Evolutionary conservation across 129 eudicot species (phyloP), one percentile per base, ranked within the genome.

Genomic region (Lactuca saligna): DNA sequence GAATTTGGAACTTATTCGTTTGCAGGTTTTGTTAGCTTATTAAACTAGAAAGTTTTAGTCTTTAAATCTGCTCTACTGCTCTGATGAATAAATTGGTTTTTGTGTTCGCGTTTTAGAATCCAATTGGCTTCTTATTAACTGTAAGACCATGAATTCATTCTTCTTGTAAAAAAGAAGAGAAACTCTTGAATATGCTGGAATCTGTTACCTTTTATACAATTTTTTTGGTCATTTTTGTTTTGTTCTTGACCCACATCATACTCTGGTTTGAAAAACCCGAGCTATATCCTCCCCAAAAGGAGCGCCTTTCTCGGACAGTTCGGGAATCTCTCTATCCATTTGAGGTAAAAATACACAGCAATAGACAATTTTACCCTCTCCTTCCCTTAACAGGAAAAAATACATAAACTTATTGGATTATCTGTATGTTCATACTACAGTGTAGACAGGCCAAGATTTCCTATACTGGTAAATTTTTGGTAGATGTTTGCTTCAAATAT

Each of bases 361-460:
- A 1, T 53, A 29, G 35, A 11, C 12, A 42, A 3, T 57, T 66
- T 65, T 13, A n/a, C 51, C 5, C 6, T 64, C 4, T 14, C 37
- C 1, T 62, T 31, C 8, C 37, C 8, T 35, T 2, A n/a, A 60
- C 13, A 51, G 6, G 12, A 16, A 20, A 34, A 54, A 32, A 55
- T 9, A 5, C 66, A 38, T 14, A 5, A 58, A 44, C 46, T 77
- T 49, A 68, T 53, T 54, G 6, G 41, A 58, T 61, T 65, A 4
- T 73, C 37, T 73, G 17, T 25, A 33, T 63, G 61, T 77, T 33
- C 42, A 7, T 25, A 16, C 61, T 71, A 76, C 98, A 93, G 98
- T 93, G 98, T 77, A 83, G 98, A 69, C 98, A 89, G 73, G 95
- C 97, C 63, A 93, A 83, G 74, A 76, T 81, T 49, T 80, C 98